Evolutionary conservation across 306 rosid genomes (phyloP), one percentile per base, ranked within the genome.

Genomic region (Argentina anserina): DNA sequence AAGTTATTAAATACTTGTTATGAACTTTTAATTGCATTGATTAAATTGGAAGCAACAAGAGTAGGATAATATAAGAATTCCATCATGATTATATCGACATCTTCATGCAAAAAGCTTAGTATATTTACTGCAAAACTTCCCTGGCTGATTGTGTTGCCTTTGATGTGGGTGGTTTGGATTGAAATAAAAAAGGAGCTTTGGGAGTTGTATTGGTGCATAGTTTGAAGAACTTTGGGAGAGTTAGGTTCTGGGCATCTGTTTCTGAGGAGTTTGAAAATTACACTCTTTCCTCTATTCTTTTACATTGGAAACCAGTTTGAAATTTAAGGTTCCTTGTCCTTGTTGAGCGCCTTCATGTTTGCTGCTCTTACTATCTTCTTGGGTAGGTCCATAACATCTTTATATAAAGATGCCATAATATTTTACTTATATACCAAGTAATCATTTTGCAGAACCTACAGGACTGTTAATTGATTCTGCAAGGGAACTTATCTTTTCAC

Each of bases 401-500:
- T 74, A 42, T 64, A 46, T 67, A 36, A 37, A 70, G 50, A 18
- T 33, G 34, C 52, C 29, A 67, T 65, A 55, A 67, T n/a, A 43
- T 65, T 42, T 68, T 12, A 65, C 28, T 63, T 76, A 28, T 28
- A 29, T 25, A 58, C 36, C 34, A 36, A 15, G 41, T 78, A 25
- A 7, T 59, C 59, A 21, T 73, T 80, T 23, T 80, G 90, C 86
- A 93, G 98, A 86, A 52, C 96, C 90, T 81, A 87, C 90, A 69
- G 98, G 98, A 62, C 31, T 90, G 82, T 72, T 93, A 50, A 58
- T 90, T 77, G 97, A 93, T 79, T 83, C 93, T 62, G 97, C 96
- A 47, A 84, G 60, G 86, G 64, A 78, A 52, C 78, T 87, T 49
- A 70, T 93, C 49, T 25, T 33, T 34, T 79, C 88, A 49, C 82